Evolutionary conservation across 2,329 filamentous ascomycete genomes (phyloP).

Genomic region (Phoma herbarum): DNA sequence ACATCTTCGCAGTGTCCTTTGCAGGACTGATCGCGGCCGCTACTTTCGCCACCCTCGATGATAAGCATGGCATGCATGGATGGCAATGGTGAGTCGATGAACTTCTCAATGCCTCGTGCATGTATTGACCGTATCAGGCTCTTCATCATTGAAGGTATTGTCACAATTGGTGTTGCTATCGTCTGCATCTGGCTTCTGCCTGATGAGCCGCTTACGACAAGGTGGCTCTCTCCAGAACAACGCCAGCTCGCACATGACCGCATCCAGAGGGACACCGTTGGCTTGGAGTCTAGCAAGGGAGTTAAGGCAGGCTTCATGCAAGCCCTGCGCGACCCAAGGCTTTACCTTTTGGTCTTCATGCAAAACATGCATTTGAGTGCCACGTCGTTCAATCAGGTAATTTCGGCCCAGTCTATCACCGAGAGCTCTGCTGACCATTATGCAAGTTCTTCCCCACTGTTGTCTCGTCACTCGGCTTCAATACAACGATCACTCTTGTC

Average conservation of each 20-base stretch:
- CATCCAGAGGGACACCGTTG: slow-evolving; percentile 59
- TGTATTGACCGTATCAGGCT: slow-evolving; percentile 11
- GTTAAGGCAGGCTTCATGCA: slow-evolving; percentile 60
- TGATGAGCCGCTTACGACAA: slow-evolving; percentile 47
- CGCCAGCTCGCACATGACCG: slow-evolving; percentile 47
- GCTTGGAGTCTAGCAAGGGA: slow-evolving; percentile 54
- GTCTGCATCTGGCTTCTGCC: slow-evolving; percentile 53
- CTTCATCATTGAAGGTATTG: slow-evolving; percentile 37
- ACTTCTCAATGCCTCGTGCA: not conserved
- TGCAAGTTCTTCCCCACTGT: slow-evolving; percentile 57
- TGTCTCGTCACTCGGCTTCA: slow-evolving; percentile 61
- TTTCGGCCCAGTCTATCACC: not conserved
- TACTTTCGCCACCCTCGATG: slow-evolving; percentile 28
- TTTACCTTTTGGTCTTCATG: slow-evolving; percentile 64
- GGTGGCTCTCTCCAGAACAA: slow-evolving; percentile 57
- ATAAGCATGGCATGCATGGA: slow-evolving; percentile 28
- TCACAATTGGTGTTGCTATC: slow-evolving; percentile 41
- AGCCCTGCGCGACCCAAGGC: slow-evolving; percentile 59
- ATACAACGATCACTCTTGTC: slow-evolving; percentile 60
- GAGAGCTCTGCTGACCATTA: not conserved
- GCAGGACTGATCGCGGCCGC: slow-evolving; percentile 30
- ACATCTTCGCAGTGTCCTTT: slow-evolving; percentile 28
- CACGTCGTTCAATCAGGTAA: slow-evolving; percentile 55
- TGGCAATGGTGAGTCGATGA: slow-evolving; percentile 23
- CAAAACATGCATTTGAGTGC: slow-evolving; percentile 62